phyloP scores from a whole-genome alignment of 371 early-diverging fungal species.

The Actinomortierella wolfii region DNA sequence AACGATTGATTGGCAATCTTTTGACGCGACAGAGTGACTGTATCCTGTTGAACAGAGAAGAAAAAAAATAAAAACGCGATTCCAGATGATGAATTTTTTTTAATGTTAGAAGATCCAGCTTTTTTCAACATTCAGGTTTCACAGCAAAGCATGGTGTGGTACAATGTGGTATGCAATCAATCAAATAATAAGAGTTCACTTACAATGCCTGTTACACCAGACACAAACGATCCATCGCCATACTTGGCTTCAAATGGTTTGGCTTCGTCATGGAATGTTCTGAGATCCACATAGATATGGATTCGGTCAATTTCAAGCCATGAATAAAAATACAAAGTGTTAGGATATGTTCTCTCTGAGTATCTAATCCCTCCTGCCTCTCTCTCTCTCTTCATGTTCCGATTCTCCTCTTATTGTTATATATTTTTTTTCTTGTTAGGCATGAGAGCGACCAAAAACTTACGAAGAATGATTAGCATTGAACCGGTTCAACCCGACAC shows the following conservation, averaged over 20 bases:
- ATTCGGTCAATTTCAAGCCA: no score
- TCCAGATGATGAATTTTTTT: neutral
- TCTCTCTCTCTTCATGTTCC: neutral
- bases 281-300: neutral
- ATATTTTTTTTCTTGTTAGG: neutral
- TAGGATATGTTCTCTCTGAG: no score
- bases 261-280: slow-evolving; percentile 19
- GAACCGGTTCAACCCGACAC: slow-evolving; percentile 19
- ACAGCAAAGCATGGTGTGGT: no score
- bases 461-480: slow-evolving; percentile 22
- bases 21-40: slow-evolving; percentile 10
- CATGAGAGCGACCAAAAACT: slow-evolving; percentile 6
- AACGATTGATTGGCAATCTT: slow-evolving; percentile 33
- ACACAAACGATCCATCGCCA: slow-evolving; percentile 37
- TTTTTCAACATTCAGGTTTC: no score
- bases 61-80: neutral
- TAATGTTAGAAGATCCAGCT: no score
- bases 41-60: slow-evolving; percentile 11
- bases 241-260: slow-evolving; percentile 31
- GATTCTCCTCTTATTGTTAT: neutral
- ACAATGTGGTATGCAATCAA: no score
- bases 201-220: slow-evolving; percentile 30
- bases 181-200: no score
- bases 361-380: no score
- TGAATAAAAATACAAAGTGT: no score